Evolutionary conservation across 1,284 basidiomycete species (phyloP).

Genomic region (Pterula multifida): DNA sequence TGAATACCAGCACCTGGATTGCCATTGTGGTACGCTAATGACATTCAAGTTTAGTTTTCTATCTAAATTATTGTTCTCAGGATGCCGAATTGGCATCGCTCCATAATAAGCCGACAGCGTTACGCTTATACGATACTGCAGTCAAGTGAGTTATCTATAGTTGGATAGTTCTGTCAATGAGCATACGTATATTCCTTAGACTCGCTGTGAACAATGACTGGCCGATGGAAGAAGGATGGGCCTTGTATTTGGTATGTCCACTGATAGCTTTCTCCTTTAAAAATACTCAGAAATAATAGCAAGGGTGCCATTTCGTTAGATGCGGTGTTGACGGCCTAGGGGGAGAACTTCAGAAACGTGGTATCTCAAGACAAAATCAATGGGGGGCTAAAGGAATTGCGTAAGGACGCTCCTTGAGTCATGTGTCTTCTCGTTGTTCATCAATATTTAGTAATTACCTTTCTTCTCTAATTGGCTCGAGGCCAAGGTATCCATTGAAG

Average conservation of each 20-base stretch:
- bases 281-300: conserved; percentile 23
- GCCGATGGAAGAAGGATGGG: conserved; percentile 60
- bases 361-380: conserved; percentile 49
- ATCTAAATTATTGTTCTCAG: conserved; percentile 18
- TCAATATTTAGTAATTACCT: conserved; percentile 31
- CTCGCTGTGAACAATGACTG: conserved; percentile 54
- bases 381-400: conserved; percentile 64
- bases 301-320: conserved; percentile 60
- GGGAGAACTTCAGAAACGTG: conserved; percentile 49
- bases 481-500: conserved; percentile 35
- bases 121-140: conserved; percentile 54
- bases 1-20: conserved; percentile 56
- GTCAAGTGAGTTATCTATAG: conserved; percentile 33
- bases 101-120: conserved; percentile 39
- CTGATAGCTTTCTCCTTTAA: not conserved
- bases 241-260: conserved; percentile 41
- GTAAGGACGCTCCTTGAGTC: conserved; percentile 24
- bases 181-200: conserved; percentile 18
- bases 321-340: conserved; percentile 55
- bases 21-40: conserved; percentile 43
- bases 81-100: conserved; percentile 57
- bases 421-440: conserved; percentile 2
- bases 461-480: conserved; percentile 30
- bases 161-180: not conserved
- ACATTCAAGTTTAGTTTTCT: not conserved